Base-by-base conservation (phyloP, 2,329 filamentous ascomycete genomes). In the Didymosphaeria variabile region DNA sequence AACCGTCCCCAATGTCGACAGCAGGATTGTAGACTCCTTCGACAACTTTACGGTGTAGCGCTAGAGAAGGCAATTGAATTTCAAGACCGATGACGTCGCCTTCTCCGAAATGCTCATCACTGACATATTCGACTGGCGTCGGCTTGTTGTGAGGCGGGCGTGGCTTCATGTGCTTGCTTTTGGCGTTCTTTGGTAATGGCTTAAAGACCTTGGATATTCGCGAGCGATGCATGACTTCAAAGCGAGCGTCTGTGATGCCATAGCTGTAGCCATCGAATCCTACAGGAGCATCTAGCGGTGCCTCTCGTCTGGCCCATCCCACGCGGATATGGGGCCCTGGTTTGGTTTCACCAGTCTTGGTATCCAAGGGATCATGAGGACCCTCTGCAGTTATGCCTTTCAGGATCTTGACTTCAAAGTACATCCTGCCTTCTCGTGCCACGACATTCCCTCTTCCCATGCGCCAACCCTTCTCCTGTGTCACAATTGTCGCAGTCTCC, bases 81-180 rank as follows among this genome's bases (percentile, higher is more conserved):
- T 98, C 93, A 46, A 99, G 83, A 4, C 95, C 95, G 59, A 99
- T 92, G 10, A 99, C 92, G 77, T 99, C 95, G 47, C 94, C 95
- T 77, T 97, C 93, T 47, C 87, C 85, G 55, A 98, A 88, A 58
- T 93, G 87, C 75, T 94, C 90, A 1, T 90, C 86, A 0, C 89
- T 89, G 64, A 94, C 68, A 51, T 77, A 74, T 31, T 78, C 75
- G 19, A 78, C 76, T 8, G 76, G 74, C 17, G 67, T 69, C 21
- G 75, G 75, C 61, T 73, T 76, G 38, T 72, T 73, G 46, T 76
- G 72, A 4, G 73, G 72, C 19, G 74, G 72, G 13, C 77, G 68
- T 5, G 77, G 68, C 59, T 83, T 83, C 64, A 76, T 69, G 60
- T 74, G 71, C 59, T 79, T 77, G 67, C 71, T 74, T 62, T 79